Percentiles rank a stretch among this genome's conserved stretches.
These are phyloP conservation scores for Aschersonia sp. DNA, from an alignment of 2,329 filamentous ascomycete genomes.

Conservation along the genomic window DNA sequence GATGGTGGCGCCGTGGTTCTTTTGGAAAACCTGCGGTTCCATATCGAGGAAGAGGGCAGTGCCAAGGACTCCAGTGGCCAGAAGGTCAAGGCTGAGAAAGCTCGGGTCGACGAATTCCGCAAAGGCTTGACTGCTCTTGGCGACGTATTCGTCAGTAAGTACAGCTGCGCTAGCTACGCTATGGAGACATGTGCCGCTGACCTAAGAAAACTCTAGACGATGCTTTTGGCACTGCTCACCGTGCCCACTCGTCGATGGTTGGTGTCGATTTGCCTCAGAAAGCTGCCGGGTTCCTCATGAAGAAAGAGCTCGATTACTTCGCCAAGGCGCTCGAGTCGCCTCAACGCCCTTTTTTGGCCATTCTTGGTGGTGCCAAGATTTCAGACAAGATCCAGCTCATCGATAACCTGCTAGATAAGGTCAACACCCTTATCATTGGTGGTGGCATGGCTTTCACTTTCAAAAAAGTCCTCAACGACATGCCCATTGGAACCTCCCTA, in stretches of 20 bases:
- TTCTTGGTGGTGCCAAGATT: constrained; percentile 95
- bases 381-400: constrained; percentile 99
- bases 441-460: constrained; percentile 99
- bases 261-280: constrained; percentile 91
- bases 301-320: constrained; percentile 99
- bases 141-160: constrained; percentile 89
- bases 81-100: constrained; percentile 96
- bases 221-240: constrained; percentile 95
- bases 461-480: constrained; percentile 92
- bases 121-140: constrained; percentile 89
- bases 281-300: constrained; percentile 95
- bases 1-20: constrained; percentile 71
- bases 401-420: constrained; percentile 96
- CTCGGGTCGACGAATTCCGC: constrained; percentile 81
- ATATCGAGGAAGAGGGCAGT: constrained; percentile 95
- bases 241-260: constrained; percentile 98
- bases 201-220: constrained; percentile 49
- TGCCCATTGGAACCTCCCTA: constrained; percentile 79
- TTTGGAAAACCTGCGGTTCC: constrained; percentile 96
- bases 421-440: constrained; percentile 91
- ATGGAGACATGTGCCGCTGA: not conserved
- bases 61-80: constrained; percentile 87
- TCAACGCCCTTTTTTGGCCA: constrained; percentile 92
- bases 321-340: constrained; percentile 89
- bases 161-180: too few relatives aligned